Base-by-base conservation (phyloP, 1,139 yeast genomes). In the Kodamaea plutei region DNA sequence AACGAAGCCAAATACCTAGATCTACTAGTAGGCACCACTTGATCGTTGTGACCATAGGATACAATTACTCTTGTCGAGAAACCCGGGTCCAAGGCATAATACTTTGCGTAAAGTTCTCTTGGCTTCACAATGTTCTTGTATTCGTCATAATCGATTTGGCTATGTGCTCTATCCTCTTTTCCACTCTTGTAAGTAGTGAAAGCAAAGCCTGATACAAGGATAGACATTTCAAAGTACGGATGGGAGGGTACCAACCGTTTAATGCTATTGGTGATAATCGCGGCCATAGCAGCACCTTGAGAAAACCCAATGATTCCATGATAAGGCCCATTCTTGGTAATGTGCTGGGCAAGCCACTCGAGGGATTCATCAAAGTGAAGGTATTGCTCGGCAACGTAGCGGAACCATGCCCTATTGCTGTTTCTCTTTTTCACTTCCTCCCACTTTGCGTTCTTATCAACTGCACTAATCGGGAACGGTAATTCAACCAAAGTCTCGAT, bases 251-350 rank as follows among this genome's bases (percentile, higher is more conserved):
- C 48, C 23, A 63, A 42, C 33, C 57, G 53, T 8, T 42, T 41
- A 34, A 76, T 59, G 15, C 58, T 55, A 41, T 73, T 73, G 23
- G 78, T 58, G 7, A 77, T 46, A 15, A 76, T 62, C 4, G 79
- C 76, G 1, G 93, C 76, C 52, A 91, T 61, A 4, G 94, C 95
- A 1, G 96, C 93, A 40, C 98, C 98, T 55, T 91, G 97, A 12
- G 93, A 81, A 52, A 89, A 91, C 3, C 96, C 97, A 34, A 91
- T 61, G 17, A 89, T 67, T 3, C 96, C 97, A 34, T 79, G 81
- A 49, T 81, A 88, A 1, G 97, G 97, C 0, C 97, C 97, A 40
- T 87, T 68, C 38, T 66, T 60, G 28, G 67, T 63, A 41, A 85
- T 77, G 35, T 79, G 68, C 1, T 64, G 56, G 16, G 67, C 60